phyloP scores from a whole-genome alignment of 2,329 filamentous ascomycete species.

The Epichloe hybrida region DNA sequence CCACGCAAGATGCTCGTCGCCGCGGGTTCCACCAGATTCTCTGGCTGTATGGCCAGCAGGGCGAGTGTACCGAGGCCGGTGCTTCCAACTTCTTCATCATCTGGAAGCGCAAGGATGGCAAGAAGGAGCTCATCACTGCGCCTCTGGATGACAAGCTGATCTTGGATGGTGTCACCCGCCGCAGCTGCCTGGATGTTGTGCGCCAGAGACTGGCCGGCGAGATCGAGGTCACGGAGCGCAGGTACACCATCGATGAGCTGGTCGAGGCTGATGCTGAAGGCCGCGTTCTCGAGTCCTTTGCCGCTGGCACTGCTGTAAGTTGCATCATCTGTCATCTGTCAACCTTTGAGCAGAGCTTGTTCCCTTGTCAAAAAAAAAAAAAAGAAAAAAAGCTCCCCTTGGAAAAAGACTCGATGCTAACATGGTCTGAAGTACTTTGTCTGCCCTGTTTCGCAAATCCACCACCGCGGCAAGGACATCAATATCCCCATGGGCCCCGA shows the following conservation, averaged over 20 bases:
- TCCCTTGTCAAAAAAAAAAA: constrained; percentile 7
- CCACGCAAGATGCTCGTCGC: constrained; percentile 59
- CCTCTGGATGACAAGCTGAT: constrained; percentile 74
- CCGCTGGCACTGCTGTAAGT: constrained; percentile 71
- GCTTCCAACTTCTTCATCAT: constrained; percentile 87
- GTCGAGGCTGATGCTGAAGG: constrained; percentile 60
- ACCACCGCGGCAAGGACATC: constrained; percentile 52
- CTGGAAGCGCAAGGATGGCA: constrained; percentile 43
- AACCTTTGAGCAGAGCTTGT: background rate
- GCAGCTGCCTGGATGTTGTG: constrained; percentile 63
- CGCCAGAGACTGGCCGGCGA: constrained; percentile 45
- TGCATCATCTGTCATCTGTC: background rate
- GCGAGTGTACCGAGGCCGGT: constrained; percentile 77
- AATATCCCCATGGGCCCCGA: constrained; percentile 44
- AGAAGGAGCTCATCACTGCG: constrained; percentile 63
- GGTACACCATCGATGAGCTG: constrained; percentile 71
- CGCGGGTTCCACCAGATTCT: constrained; percentile 78
- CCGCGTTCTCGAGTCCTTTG: constrained; percentile 71
- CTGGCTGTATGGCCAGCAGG: constrained; percentile 76
- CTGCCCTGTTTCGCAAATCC: constrained; percentile 52
- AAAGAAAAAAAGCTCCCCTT: background rate
- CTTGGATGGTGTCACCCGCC: constrained; percentile 75
- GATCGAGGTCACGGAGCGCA: constrained; percentile 64
- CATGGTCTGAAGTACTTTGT: constrained; percentile 47
- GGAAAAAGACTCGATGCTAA: background rate